Evolutionary conservation across 129 eudicot genomes (phyloP).

Genomic region (Chrysanthemum seticuspe): DNA sequence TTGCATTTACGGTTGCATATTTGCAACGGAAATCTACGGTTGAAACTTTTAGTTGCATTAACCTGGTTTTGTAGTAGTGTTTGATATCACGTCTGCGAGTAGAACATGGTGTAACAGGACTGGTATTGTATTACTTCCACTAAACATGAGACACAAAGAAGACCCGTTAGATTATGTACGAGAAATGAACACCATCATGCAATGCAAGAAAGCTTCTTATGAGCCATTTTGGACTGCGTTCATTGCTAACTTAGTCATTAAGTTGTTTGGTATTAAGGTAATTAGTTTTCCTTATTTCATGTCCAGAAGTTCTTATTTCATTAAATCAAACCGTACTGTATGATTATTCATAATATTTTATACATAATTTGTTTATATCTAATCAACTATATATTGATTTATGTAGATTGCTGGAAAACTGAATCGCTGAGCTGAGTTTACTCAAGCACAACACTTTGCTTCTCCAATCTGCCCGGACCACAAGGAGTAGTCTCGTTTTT

Average conservation of each 20-base stretch:
- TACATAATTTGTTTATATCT: too few species aligned
- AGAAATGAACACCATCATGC: conserved; percentile 22
- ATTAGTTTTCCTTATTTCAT: too few species aligned
- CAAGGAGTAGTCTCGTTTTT: too few species aligned
- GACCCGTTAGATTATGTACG: conserved; percentile 37
- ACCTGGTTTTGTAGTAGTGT: too few species aligned
- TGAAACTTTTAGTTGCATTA: too few species aligned
- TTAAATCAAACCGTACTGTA: too few species aligned
- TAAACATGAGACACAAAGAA: conserved; percentile 2
- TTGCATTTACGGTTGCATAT: too few species aligned
- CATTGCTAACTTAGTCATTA: conserved; percentile 8
- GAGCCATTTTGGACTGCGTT: conserved; percentile 24
- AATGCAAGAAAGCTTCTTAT: conserved; percentile 31
- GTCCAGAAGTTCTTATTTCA: too few species aligned
- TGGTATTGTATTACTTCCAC: conserved; percentile 30
- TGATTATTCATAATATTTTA: not conserved
- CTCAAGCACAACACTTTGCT: conserved; percentile 22
- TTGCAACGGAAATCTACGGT: too few species aligned
- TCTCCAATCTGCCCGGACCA: too few species aligned
- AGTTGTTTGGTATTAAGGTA: conserved; percentile 40
- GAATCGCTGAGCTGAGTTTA: conserved; percentile 2
- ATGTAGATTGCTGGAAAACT: conserved; percentile 27
- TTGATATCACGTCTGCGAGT: not conserved
- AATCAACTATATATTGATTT: too few species aligned
- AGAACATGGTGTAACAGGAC: conserved; percentile 33